Evolutionary conservation across 2,329 filamentous ascomycete genomes (phyloP).

Genomic region (Aureobasidium subglaciale): DNA sequence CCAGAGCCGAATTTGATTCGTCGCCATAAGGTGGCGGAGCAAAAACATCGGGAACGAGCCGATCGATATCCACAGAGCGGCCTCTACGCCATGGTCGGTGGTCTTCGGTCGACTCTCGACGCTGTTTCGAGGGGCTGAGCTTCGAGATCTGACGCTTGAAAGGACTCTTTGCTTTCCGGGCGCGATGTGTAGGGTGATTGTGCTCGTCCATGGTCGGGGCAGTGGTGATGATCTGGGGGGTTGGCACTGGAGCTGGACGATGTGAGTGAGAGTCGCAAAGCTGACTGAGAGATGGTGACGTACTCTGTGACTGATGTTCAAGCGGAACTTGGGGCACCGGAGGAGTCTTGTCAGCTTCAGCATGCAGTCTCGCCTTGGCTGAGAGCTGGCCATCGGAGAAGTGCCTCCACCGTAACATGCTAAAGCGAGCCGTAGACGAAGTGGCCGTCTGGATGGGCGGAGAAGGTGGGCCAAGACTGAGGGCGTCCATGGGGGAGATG

Average conservation of each 20-base stretch:
- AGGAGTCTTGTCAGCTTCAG: constrained; percentile 46
- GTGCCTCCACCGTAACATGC: constrained; percentile 76
- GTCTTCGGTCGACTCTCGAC: constrained; percentile 26
- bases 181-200: constrained; percentile 21
- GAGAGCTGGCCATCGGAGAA: constrained; percentile 88
- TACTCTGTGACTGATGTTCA: constrained; percentile 20
- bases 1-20: constrained; percentile 54
- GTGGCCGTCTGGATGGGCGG: constrained; percentile 16
- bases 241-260: constrained; percentile 19
- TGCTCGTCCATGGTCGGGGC: constrained; percentile 61
- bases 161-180: constrained; percentile 16
- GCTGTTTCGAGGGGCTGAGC: constrained; percentile 20
- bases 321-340: constrained; percentile 37
- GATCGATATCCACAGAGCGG: constrained; percentile 10
- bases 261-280: constrained; percentile 8
- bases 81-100: constrained; percentile 9
- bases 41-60: constrained; percentile 14
- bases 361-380: constrained; percentile 63
- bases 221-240: constrained; percentile 78
- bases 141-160: constrained; percentile 28
- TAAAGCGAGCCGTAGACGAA: constrained; percentile 45
- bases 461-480: constrained; percentile 14
- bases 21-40: constrained; percentile 55
- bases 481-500: not conserved
- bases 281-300: constrained; percentile 18